Evolutionary conservation across 768 basidiomycete genomes (phyloP).

Genomic region (Pisolithus microcarpus): DNA sequence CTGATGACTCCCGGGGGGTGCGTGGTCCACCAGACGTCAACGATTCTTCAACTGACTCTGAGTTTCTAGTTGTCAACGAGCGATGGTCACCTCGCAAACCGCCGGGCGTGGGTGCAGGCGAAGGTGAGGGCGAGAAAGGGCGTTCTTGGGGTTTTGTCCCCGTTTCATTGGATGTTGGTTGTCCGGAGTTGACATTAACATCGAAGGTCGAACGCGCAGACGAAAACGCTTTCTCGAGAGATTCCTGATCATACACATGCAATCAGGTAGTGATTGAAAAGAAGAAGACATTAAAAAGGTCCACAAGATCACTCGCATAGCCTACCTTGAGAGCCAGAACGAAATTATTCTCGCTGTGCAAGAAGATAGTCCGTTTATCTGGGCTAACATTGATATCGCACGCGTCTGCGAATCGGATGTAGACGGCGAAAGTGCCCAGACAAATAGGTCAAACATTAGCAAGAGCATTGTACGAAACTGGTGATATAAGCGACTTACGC

Average conservation of each 20-base stretch:
- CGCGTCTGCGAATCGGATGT: constrained; percentile 39
- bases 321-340: constrained; percentile 71
- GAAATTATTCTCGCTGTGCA: constrained; percentile 81
- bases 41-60: background rate
- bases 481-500: constrained; percentile 36
- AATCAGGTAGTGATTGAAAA: too few species aligned
- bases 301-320: background rate
- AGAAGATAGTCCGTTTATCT: constrained; percentile 91
- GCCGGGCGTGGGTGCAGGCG: background rate
- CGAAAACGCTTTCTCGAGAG: constrained; percentile 63
- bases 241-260: constrained; percentile 34
- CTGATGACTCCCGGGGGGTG: background rate
- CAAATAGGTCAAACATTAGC: background rate
- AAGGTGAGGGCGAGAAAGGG: background rate
- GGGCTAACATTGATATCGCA: constrained; percentile 95
- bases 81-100: background rate
- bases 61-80: background rate
- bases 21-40: background rate
- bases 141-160: constrained; percentile 5
- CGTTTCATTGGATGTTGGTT: constrained; percentile 8
- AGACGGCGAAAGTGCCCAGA: background rate
- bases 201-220: constrained; percentile 69
- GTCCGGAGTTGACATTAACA: constrained; percentile 39
- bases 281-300: background rate
- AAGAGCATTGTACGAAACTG: background rate